Evolutionary conservation across 228 moss, liverwort and hornwort genomes (phyloP).

Genomic region (Sphagnum magellanicum): DNA sequence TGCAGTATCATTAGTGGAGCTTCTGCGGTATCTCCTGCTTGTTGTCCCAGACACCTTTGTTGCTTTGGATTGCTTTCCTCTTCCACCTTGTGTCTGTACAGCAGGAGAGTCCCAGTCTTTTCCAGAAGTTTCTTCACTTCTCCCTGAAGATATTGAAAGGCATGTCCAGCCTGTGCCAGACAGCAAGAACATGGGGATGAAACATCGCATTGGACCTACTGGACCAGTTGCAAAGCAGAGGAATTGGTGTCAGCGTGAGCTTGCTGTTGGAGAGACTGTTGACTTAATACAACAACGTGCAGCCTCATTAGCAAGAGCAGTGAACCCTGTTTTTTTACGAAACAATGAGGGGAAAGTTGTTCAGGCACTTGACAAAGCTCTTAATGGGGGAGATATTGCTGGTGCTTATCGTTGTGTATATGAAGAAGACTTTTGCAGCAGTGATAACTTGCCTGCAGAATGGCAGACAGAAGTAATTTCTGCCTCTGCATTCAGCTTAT

Average conservation of each 20-base stretch:
- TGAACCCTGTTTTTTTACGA: slow-evolving; percentile 67
- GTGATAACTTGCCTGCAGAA: slow-evolving; percentile 69
- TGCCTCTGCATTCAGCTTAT: slow-evolving; percentile 70
- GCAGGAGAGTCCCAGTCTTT: slow-evolving; percentile 17
- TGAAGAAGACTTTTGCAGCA: slow-evolving; percentile 85
- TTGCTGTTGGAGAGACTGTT: slow-evolving; percentile 63
- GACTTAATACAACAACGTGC: slow-evolving; percentile 70
- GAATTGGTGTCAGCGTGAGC: slow-evolving; percentile 40
- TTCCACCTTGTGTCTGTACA: slow-evolving; percentile 62
- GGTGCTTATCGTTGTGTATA: slow-evolving; percentile 84
- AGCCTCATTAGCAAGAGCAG: slow-evolving; percentile 68
- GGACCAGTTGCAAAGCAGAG: slow-evolving; percentile 17
- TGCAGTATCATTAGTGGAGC: slow-evolving; percentile 65
- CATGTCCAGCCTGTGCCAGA: neutral
- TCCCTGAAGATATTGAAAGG: slow-evolving; percentile 21
- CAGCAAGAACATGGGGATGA: slow-evolving; percentile 2
- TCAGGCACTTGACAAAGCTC: slow-evolving; percentile 84
- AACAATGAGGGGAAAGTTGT: slow-evolving; percentile 95
- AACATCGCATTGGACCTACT: slow-evolving; percentile 18
- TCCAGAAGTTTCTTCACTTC: slow-evolving; percentile 17
- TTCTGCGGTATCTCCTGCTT: slow-evolving; percentile 74
- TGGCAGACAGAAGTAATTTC: slow-evolving; percentile 81
- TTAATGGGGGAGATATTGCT: slow-evolving; percentile 79
- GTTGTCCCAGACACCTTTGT: slow-evolving; percentile 83
- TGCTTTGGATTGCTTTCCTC: slow-evolving; percentile 92